These are phyloP conservation scores for Colletotrichum simmondsii DNA, from an alignment of 2,329 filamentous ascomycete species.

Conservation along the genomic window DNA sequence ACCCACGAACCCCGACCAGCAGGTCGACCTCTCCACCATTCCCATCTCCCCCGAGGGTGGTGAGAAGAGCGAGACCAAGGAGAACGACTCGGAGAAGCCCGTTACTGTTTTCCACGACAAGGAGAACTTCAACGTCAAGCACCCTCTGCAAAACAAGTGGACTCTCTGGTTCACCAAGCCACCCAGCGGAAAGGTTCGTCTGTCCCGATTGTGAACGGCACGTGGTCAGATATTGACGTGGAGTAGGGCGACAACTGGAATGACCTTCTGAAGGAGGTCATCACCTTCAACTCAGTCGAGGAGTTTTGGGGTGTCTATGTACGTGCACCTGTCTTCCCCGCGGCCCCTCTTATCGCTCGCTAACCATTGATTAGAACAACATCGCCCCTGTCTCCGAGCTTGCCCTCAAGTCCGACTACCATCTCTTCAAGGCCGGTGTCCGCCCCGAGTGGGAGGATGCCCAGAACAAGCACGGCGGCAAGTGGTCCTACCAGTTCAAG, in stretches of 20 bases:
- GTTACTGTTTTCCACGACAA: conserved; percentile 98
- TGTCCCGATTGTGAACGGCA: conserved; percentile 29
- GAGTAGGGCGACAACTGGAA: conserved; percentile 97
- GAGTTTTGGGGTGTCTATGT: conserved; percentile 99
- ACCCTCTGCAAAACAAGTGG: conserved; percentile 97
- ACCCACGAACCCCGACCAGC: conserved; percentile 47
- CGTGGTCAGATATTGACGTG: conserved; percentile 31
- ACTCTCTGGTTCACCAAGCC: conserved; percentile 99
- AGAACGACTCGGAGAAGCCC: conserved; percentile 67
- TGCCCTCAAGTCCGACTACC: conserved; percentile 97
- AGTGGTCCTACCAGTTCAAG: conserved; percentile 99
- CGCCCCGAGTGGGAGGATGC: conserved; percentile 98
- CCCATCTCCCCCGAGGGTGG: conserved; percentile 74
- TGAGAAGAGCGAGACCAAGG: conserved; percentile 59
- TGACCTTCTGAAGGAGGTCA: conserved; percentile 96
- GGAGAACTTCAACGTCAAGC: conserved; percentile 99
- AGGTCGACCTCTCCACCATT: conserved; percentile 76
- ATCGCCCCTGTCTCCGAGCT: conserved; percentile 96
- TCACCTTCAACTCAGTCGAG: conserved; percentile 98
- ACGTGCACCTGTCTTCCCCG: conserved; percentile 52
- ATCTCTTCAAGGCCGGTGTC: conserved; percentile 97
- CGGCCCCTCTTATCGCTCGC: conserved; percentile 33
- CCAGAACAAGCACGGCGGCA: conserved; percentile 99
- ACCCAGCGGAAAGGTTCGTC: conserved; percentile 86
- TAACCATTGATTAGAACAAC: conserved; percentile 80